Evolutionary conservation across 2,329 filamentous ascomycete species (phyloP).

Genomic region (Thielaviopsis ethacetica): DNA sequence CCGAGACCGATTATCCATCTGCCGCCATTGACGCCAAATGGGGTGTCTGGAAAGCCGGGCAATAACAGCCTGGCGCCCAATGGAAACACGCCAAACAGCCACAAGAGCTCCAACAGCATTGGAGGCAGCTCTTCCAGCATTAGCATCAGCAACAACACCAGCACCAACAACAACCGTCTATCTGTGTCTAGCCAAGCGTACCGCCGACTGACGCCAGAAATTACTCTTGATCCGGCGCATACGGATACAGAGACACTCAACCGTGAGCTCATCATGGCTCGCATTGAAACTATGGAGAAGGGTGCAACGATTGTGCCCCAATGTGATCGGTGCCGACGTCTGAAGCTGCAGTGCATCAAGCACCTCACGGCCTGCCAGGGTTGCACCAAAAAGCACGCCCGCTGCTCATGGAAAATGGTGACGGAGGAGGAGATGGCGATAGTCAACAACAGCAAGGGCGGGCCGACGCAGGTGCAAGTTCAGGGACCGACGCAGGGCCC

Average conservation of each 20-base stretch:
- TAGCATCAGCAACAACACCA: neutral
- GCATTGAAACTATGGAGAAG: constrained; percentile 58
- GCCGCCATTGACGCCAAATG: constrained; percentile 2
- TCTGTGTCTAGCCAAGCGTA: constrained; percentile 5
- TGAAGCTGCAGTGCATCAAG: constrained; percentile 71
- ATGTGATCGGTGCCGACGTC: constrained; percentile 65
- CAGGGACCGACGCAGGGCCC: neutral
- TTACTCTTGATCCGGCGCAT: constrained; percentile 6
- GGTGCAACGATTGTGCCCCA: constrained; percentile 65
- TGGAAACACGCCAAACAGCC: neutral
- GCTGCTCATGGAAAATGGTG: constrained; percentile 74
- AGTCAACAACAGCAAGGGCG: constrained; percentile 6
- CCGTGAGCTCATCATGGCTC: constrained; percentile 47
- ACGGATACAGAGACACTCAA: constrained; percentile 14
- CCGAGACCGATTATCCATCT: constrained; percentile 7
- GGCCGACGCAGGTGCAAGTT: neutral
- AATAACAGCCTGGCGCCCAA: neutral
- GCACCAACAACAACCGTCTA: constrained; percentile 5
- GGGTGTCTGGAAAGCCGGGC: neutral
- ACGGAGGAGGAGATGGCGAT: constrained; percentile 46
- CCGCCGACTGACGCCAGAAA: constrained; percentile 8
- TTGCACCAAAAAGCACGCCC: constrained; percentile 80
- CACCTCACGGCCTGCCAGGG: constrained; percentile 74
- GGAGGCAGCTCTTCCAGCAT: neutral
- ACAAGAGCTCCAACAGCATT: neutral